Base-by-base conservation (phyloP, 75 land plant species). In the Pseudotsuga menziesii region DNA sequence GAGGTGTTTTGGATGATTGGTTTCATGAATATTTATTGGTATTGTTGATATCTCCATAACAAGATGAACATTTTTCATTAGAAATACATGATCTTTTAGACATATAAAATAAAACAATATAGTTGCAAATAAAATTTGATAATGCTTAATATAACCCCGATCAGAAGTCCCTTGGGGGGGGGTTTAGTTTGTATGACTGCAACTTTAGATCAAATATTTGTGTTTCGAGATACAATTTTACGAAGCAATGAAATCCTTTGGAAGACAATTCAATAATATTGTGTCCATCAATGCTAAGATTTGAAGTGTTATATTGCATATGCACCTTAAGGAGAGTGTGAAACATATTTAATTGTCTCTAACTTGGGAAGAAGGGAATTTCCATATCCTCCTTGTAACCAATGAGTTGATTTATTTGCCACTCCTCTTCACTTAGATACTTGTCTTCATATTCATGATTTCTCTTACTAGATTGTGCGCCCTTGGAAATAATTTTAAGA, bases 81-180 rank as follows among this genome's bases (percentile, higher is more conserved):
- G n/a, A n/a, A n/a, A n/a, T n/a, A n/a, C n/a, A n/a, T n/a, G n/a
- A n/a, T n/a, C n/a, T n/a, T n/a, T n/a, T n/a, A n/a, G n/a, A n/a
- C n/a, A n/a, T n/a, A n/a, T n/a, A n/a, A n/a, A n/a, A n/a, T n/a
- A n/a, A n/a, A n/a, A n/a, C n/a, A n/a, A n/a, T n/a, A n/a, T n/a
- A n/a, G n/a, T n/a, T n/a, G n/a, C n/a, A n/a, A n/a, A n/a, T n/a
- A n/a, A n/a, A n/a, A n/a, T n/a, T n/a, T n/a, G n/a, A n/a, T n/a
- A n/a, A n/a, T n/a, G n/a, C n/a, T n/a, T n/a, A n/a, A n/a, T n/a
- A n/a, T 4, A 77, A 97, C 99, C 98, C 92, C 97, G 58, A 90
- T 92, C 76, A 97, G 95, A 55, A 94, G 88, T 19, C 99, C 99
- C 84, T 88, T 87, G n/a, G n/a, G 19, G 95, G 98, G 4, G 93